Percentiles rank a stretch among this genome's conserved stretches.
phyloP scores from a whole-genome alignment of 768 basidiomycete genomes.

The Leccinum incarnatum region DNA sequence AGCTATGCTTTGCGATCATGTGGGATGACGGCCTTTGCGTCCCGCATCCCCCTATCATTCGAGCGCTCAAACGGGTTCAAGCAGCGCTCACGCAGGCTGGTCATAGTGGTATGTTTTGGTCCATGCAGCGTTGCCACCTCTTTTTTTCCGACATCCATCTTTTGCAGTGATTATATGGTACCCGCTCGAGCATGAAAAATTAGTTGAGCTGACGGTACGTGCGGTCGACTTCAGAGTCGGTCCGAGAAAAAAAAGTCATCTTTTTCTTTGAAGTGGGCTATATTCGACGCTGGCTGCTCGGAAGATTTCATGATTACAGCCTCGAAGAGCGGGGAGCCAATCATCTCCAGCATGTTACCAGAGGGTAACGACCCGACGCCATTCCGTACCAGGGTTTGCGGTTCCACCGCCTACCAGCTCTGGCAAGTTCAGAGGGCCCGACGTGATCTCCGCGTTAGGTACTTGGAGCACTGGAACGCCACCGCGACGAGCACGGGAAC shows the following conservation, averaged over 20 bases:
- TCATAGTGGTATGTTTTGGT: slow-evolving; percentile 50
- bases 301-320: slow-evolving; percentile 45
- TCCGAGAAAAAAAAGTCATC: not conserved
- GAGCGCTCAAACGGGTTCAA: slow-evolving; percentile 58
- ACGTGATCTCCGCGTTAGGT: slow-evolving; percentile 48
- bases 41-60: slow-evolving; percentile 62
- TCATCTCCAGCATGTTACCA: slow-evolving; percentile 44
- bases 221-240: slow-evolving; percentile 4
- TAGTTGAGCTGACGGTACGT: slow-evolving; percentile 42
- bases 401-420: slow-evolving; percentile 53
- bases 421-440: slow-evolving; percentile 63
- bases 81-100: slow-evolving; percentile 57
- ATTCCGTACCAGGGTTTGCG: slow-evolving; percentile 25
- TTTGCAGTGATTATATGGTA: slow-evolving; percentile 69
- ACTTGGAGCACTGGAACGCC: slow-evolving; percentile 62
- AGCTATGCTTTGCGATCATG: slow-evolving; percentile 58
- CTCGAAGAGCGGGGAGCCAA: slow-evolving; percentile 50
- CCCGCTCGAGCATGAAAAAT: slow-evolving; percentile 49
- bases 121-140: not conserved
- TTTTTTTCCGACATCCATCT: not conserved
- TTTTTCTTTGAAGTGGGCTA: slow-evolving; percentile 30
- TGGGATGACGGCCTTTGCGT: slow-evolving; percentile 59
- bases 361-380: slow-evolving; percentile 22
- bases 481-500: slow-evolving; percentile 55
- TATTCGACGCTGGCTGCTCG: slow-evolving; percentile 46